These are phyloP conservation scores for Gossypium australe DNA, from an alignment of 345 rosid species.

Conservation along the genomic window DNA sequence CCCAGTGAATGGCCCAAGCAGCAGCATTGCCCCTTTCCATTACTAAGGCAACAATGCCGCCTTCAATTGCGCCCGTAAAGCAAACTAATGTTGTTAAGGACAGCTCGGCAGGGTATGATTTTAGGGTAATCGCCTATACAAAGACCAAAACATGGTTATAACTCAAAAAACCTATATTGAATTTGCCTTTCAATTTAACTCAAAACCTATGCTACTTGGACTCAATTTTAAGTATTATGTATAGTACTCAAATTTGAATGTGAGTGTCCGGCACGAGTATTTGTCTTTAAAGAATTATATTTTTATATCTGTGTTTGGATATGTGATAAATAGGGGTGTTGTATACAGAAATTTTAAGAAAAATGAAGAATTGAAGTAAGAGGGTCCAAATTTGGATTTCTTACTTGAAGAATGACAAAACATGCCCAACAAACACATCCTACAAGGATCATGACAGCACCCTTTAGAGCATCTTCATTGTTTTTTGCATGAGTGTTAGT, in stretches of 20 bases:
- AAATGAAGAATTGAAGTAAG: neutral
- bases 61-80: slow-evolving; percentile 61
- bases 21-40: slow-evolving; percentile 43
- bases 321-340: too few relatives aligned
- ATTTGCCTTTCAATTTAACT: neutral
- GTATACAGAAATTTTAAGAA: neutral
- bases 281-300: too few relatives aligned
- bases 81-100: slow-evolving; percentile 69
- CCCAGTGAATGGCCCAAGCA: slow-evolving; percentile 60
- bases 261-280: neutral
- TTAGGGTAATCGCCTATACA: slow-evolving; percentile 57
- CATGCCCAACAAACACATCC: slow-evolving; percentile 61
- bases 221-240: neutral
- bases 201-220: neutral
- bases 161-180: neutral
- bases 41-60: slow-evolving; percentile 43
- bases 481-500: neutral
- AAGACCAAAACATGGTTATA: neutral
- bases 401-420: slow-evolving; percentile 67
- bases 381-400: neutral
- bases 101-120: slow-evolving; percentile 70
- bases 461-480: slow-evolving; percentile 46
- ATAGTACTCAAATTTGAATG: neutral
- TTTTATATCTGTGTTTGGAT: too few relatives aligned
- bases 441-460: slow-evolving; percentile 42